phyloP scores from a whole-genome alignment of 1,284 basidiomycete species.

The Pseudozyma thailandica region DNA sequence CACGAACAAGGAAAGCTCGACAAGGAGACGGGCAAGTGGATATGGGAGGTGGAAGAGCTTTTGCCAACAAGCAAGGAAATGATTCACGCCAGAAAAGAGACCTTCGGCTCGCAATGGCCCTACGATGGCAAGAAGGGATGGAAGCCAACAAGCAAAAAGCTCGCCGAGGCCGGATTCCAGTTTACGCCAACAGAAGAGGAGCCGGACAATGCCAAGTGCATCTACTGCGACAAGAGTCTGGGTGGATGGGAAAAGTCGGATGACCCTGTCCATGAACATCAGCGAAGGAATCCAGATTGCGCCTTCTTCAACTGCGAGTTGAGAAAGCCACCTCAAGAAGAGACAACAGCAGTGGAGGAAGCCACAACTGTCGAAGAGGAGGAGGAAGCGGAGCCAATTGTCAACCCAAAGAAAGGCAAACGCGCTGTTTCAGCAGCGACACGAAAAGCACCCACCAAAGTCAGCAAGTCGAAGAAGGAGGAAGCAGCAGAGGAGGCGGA shows the following conservation, averaged over 20 bases:
- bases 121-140: slow-evolving; percentile 67
- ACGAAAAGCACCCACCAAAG: slow-evolving; percentile 27
- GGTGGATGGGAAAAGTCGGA: slow-evolving; percentile 67
- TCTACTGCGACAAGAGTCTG: slow-evolving; percentile 62
- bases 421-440: slow-evolving; percentile 27
- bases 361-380: slow-evolving; percentile 1
- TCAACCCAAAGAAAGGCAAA: slow-evolving; percentile 22
- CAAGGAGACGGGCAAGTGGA: slow-evolving; percentile 29
- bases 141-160: slow-evolving; percentile 66
- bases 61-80: slow-evolving; percentile 60
- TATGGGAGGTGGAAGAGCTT: slow-evolving; percentile 41
- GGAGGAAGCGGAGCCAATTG: background rate
- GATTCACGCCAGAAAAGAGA: slow-evolving; percentile 58
- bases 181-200: slow-evolving; percentile 60
- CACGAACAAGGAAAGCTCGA: slow-evolving; percentile 24
- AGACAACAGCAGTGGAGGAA: slow-evolving; percentile 6
- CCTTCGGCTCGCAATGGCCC: slow-evolving; percentile 63
- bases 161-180: slow-evolving; percentile 67
- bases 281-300: slow-evolving; percentile 60
- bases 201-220: slow-evolving; percentile 63
- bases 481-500: slow-evolving; percentile 9
- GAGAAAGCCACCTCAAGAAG: slow-evolving; percentile 5
- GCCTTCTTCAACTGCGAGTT: slow-evolving; percentile 63
- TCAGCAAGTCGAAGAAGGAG: slow-evolving; percentile 21
- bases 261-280: slow-evolving; percentile 66